phyloP scores from a whole-genome alignment of 768 basidiomycete genomes.

The Tylopilus rubrobrunneus region DNA sequence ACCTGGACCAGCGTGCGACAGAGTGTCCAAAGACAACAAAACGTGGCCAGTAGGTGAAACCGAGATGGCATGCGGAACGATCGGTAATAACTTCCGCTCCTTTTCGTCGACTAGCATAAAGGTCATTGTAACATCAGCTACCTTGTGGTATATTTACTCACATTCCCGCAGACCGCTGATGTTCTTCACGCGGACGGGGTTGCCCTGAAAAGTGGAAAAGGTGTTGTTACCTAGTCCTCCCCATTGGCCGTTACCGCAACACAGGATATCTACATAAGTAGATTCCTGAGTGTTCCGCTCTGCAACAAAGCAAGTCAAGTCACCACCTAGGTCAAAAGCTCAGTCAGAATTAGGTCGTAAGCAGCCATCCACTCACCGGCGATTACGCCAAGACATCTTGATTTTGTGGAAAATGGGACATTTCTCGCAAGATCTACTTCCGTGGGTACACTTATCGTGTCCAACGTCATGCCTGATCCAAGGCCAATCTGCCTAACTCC shows the following conservation, averaged over 20 bases:
- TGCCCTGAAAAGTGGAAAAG: slow-evolving; percentile 63
- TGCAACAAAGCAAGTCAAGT: slow-evolving; percentile 74
- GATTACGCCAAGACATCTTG: slow-evolving; percentile 59
- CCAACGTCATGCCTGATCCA: slow-evolving; percentile 56
- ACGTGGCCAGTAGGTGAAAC: slow-evolving; percentile 77
- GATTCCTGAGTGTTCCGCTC: slow-evolving; percentile 44
- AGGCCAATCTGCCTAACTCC: slow-evolving; percentile 72
- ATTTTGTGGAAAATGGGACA: slow-evolving; percentile 44
- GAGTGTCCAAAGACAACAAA: slow-evolving; percentile 67
- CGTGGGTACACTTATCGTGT: slow-evolving; percentile 75
- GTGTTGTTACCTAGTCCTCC: slow-evolving; percentile 69
- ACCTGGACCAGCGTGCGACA: slow-evolving; percentile 42
- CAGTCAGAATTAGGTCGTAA: not conserved
- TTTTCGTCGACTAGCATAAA: slow-evolving; percentile 57
- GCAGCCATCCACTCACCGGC: slow-evolving; percentile 45
- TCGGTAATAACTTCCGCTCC: slow-evolving; percentile 54
- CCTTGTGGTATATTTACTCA: slow-evolving; percentile 35
- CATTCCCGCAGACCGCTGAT: slow-evolving; percentile 87
- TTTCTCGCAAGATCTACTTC: slow-evolving; percentile 74
- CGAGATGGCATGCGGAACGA: slow-evolving; percentile 58
- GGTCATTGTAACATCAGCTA: slow-evolving; percentile 3
- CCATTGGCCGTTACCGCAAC: slow-evolving; percentile 81
- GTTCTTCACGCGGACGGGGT: slow-evolving; percentile 69
- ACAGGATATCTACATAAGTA: slow-evolving; percentile 53
- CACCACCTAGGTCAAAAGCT: slow-evolving; percentile 48